Base-by-base conservation (phyloP, 257 asterid species). In the Gentiana macrophylla region DNA sequence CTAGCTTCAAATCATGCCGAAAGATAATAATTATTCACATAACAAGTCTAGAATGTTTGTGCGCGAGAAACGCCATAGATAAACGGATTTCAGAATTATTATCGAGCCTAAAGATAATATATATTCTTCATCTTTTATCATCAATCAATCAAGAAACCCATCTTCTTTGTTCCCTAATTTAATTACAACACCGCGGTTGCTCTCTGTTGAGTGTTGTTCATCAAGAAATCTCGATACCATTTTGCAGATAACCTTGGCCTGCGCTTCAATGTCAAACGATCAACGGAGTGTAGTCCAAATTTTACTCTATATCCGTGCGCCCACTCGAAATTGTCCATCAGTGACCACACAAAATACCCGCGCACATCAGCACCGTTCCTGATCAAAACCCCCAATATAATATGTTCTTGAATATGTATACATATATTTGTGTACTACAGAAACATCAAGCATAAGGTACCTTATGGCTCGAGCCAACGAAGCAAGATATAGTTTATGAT, bases 251-350 rank as follows among this genome's bases (percentile, higher is more conserved):
- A 70, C 63, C 75, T 81, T 4, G 87, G 87, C 36, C 67, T 49
- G 59, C 94, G 66, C 51, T 77, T 52, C 55, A 84, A 52, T 3
- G 82, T 73, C 3, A 10, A 13, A n/a, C 45, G 79, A 46, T 75
- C 64, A 8, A 79, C 55, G 7, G 58, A 70, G 62, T 70, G 70
- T 5, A 84, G 46, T 53, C 90, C 90, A n/a, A 79, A 81, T 64
- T 72, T 77, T 2, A 50, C n/a, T 3, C 8, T 52, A n/a, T 66
- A 81, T 46, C 90, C 87, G 15, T 49, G 55, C 0, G 53, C 9
- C 90, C 94, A 84, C 57, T 84, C 94, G 12, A 81, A 84, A 50
- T 77, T 66, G 61, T 84, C 90, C 83, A 79, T 69, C 82, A 81
- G 74, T 36, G 81, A 70, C 94, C 94, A 84, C 49, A 84, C 59